phyloP scores from a whole-genome alignment of 176 grass and related monocot genomes.

The Poa pratensis region DNA sequence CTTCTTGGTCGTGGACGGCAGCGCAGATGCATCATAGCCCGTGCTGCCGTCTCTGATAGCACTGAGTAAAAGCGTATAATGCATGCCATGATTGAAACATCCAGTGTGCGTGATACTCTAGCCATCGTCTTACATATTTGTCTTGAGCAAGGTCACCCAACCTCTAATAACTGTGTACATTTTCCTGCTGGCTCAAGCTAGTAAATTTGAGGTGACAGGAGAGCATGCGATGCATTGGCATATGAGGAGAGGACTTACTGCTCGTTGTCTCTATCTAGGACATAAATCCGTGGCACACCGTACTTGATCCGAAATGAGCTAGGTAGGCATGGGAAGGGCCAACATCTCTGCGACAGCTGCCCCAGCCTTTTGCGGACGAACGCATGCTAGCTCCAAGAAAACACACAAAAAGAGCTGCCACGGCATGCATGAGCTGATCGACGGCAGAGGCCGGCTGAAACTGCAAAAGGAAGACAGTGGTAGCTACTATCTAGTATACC shows the following conservation, averaged over 20 bases:
- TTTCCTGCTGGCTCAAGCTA: too few relatives aligned
- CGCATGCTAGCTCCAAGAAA: slow-evolving; percentile 36
- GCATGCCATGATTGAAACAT: background rate
- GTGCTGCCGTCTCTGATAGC: background rate
- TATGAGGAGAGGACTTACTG: too few relatives aligned
- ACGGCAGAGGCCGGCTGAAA: slow-evolving; percentile 46
- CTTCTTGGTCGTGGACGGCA: background rate
- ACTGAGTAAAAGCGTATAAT: background rate
- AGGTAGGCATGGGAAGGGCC: background rate
- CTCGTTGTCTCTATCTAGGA: too few relatives aligned
- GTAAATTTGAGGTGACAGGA: too few relatives aligned
- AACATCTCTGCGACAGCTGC: slow-evolving; percentile 40
- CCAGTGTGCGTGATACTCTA: background rate
- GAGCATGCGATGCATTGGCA: too few relatives aligned
- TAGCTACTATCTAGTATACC: background rate
- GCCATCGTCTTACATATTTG: background rate
- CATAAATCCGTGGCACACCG: background rate
- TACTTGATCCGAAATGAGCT: background rate
- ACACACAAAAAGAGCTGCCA: slow-evolving; percentile 23
- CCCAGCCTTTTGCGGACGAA: slow-evolving; percentile 39
- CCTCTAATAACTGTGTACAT: too few relatives aligned
- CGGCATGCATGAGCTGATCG: slow-evolving; percentile 36
- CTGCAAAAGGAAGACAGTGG: slow-evolving; percentile 30
- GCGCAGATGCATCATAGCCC: background rate
- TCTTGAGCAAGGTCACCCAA: background rate